These are phyloP conservation scores for Santalum album DNA, from an alignment of 164 flowering plant species.

Conservation along the genomic window DNA sequence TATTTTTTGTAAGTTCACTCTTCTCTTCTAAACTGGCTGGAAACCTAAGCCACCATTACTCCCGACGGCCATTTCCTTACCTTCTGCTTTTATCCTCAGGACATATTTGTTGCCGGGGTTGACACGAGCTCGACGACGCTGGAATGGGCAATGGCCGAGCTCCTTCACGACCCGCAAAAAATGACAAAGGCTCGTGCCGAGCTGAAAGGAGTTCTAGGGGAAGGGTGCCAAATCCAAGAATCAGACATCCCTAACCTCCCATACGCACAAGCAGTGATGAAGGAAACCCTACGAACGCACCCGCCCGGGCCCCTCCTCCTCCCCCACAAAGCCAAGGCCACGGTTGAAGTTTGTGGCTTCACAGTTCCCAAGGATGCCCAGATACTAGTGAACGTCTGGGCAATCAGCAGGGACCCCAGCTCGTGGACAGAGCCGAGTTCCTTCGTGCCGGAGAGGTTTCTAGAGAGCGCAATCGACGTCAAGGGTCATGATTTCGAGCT, in stretches of 20 bases:
- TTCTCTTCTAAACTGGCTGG: background rate
- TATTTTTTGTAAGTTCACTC: slow-evolving; percentile 8
- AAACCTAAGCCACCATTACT: background rate
- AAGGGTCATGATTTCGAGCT: slow-evolving; percentile 22
- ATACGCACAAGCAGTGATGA: slow-evolving; percentile 9
- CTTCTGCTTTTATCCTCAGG: background rate
- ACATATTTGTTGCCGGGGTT: background rate
- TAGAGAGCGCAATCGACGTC: slow-evolving; percentile 10
- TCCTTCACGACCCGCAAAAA: background rate
- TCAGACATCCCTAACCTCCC: background rate
- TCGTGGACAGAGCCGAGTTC: slow-evolving; percentile 20
- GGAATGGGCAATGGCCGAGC: background rate
- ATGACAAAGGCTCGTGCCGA: background rate
- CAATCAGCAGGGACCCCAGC: slow-evolving; percentile 24
- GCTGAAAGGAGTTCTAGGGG: background rate
- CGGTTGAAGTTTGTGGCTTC: slow-evolving; percentile 22
- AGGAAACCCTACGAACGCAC: slow-evolving; percentile 22
- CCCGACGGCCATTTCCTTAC: too few species aligned
- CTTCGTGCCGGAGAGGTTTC: slow-evolving; percentile 35
- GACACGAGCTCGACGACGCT: background rate
- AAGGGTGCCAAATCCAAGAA: background rate
- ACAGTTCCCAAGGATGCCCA: slow-evolving; percentile 26
- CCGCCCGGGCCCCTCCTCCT: slow-evolving; percentile 16
- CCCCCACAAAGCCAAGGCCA: slow-evolving; percentile 17
- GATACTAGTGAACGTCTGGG: slow-evolving; percentile 30